Conservation (phyloP, 768 basidiomycete genomes). For the Lyophyllum decastes region DNA sequence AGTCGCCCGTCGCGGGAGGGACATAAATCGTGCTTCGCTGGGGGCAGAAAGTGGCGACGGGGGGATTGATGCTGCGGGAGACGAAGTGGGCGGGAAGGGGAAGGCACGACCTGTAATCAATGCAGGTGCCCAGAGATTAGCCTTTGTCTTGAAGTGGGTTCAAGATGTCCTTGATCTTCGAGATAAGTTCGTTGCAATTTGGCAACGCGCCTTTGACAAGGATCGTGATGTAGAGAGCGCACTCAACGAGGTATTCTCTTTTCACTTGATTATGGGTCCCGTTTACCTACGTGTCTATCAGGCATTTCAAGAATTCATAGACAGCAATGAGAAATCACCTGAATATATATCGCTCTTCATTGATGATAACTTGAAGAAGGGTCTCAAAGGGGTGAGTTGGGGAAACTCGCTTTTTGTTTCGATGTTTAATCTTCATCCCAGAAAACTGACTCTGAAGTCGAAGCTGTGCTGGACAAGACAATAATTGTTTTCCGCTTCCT, state of each 20-base stretch:
- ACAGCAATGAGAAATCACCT: slow-evolving; percentile 81
- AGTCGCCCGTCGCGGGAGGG: slow-evolving; percentile 70
- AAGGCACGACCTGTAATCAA: slow-evolving; percentile 46
- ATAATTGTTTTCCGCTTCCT: slow-evolving; percentile 95
- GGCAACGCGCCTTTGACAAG: slow-evolving; percentile 66
- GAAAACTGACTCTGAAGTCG: slow-evolving; percentile 96
- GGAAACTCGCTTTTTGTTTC: background rate
- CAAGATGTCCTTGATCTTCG: slow-evolving; percentile 89
- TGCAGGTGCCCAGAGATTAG: slow-evolving; percentile 47
- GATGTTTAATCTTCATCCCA: slow-evolving; percentile 29
- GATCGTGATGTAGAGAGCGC: slow-evolving; percentile 80
- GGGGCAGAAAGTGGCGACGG: slow-evolving; percentile 38
- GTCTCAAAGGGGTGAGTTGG: slow-evolving; percentile 83
- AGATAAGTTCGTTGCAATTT: slow-evolving; percentile 83
- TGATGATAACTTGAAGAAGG: slow-evolving; percentile 94
- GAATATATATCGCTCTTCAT: slow-evolving; percentile 97
- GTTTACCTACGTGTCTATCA: slow-evolving; percentile 30
- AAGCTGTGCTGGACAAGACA: slow-evolving; percentile 88
- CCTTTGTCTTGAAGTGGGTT: slow-evolving; percentile 87
- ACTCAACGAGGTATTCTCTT: slow-evolving; percentile 73
- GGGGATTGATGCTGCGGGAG: slow-evolving; percentile 37
- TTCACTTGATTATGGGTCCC: background rate
- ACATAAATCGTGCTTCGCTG: slow-evolving; percentile 70
- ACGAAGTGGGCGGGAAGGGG: slow-evolving; percentile 36
- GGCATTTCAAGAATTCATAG: slow-evolving; percentile 94